Base-by-base conservation (phyloP, 2,329 filamentous ascomycete species). In the Escovopsis weberi region DNA sequence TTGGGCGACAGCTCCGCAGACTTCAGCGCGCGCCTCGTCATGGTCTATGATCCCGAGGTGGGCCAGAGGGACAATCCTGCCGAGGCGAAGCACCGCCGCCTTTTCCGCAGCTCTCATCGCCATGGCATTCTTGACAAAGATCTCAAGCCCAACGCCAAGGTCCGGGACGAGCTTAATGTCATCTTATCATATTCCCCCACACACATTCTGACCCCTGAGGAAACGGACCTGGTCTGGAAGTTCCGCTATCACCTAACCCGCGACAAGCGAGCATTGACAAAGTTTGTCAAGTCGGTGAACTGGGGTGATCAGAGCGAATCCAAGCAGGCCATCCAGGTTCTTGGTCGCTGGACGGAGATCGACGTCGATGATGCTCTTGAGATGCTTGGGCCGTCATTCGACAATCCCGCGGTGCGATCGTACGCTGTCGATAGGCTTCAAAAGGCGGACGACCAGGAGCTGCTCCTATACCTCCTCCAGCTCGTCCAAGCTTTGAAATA, bases 291-390 rank as follows among this genome's bases (percentile, higher is more conserved):
- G 60, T 95, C 89, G 0, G 89, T 95, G 34, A 88, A 93, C 51
- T 98, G 91, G 89, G 78, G 76, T 40, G 89, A 94, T 58, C 74
- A 76, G 38, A 78, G 78, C 47, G 89, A 98, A 67, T 80, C 84
- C 4, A 81, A 84, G 45, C 87, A 95, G 64, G 88, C 89, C 6
- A 84, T 91, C 23, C 85, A 93, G 47, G 78, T 98, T 4, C 72
- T 98, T 15, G 78, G 82, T 0, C 89, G 88, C 52, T 98, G 91
- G 91, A 93, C 85, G 0, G 86, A 94, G 50, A 94, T 98, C 45
- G 91, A 96, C 56, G 81, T 98, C 5, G 93, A 98, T 53, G 91
- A 96, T 65, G 91, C 89, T 15, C 72, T 98, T 37, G 91, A 98
- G 60, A 70, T 98, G 10, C 77, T 98, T 1, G 91, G 91, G 0